A percentile compares a stretch with the other conserved stretches of the same genome.
These are phyloP conservation scores for Torulaspora gathmanii DNA, from an alignment of 805 yeast genomes.

Conservation along the genomic window DNA sequence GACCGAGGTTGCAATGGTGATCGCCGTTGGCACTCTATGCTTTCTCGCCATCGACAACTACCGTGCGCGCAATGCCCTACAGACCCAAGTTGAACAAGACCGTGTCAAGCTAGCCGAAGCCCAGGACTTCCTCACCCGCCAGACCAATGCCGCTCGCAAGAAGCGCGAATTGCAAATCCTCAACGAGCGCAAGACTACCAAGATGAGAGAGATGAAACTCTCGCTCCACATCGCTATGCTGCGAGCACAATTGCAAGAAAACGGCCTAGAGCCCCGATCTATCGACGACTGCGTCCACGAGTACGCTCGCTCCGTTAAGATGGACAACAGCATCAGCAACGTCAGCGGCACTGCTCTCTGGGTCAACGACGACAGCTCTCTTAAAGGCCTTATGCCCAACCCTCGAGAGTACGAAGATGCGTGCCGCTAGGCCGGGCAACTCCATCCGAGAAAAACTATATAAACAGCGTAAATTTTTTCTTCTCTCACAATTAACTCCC, in stretches of 20 bases:
- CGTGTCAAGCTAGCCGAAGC: conserved; percentile 35
- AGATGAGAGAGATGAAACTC: conserved; percentile 53
- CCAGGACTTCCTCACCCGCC: conserved; percentile 41
- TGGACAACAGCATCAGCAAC: conserved; percentile 52
- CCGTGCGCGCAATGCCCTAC: conserved; percentile 38
- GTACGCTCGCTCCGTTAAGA: conserved; percentile 54
- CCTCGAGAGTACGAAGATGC: conserved; percentile 52
- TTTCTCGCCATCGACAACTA: conserved; percentile 53
- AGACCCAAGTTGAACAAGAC: conserved; percentile 30
- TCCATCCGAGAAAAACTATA: conserved; percentile 21
- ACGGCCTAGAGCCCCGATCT: conserved; percentile 52
- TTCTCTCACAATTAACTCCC: not conserved
- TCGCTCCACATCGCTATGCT: conserved; percentile 62
- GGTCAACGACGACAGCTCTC: conserved; percentile 45
- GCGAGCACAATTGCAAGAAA: conserved; percentile 54
- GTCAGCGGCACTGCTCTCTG: conserved; percentile 54
- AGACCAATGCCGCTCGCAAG: conserved; percentile 47
- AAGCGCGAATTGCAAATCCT: conserved; percentile 49
- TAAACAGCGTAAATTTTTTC: conserved; percentile 12
- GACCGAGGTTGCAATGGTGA: conserved; percentile 40
- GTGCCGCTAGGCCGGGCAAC: conserved; percentile 1
- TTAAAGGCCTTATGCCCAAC: conserved; percentile 53
- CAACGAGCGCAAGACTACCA: conserved; percentile 47
- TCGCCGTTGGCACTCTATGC: conserved; percentile 43
- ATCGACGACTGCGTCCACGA: conserved; percentile 50